These are phyloP conservation scores for Pseudocercospora ulei DNA, from an alignment of 2,329 filamentous ascomycete genomes.

Conservation along the genomic window DNA sequence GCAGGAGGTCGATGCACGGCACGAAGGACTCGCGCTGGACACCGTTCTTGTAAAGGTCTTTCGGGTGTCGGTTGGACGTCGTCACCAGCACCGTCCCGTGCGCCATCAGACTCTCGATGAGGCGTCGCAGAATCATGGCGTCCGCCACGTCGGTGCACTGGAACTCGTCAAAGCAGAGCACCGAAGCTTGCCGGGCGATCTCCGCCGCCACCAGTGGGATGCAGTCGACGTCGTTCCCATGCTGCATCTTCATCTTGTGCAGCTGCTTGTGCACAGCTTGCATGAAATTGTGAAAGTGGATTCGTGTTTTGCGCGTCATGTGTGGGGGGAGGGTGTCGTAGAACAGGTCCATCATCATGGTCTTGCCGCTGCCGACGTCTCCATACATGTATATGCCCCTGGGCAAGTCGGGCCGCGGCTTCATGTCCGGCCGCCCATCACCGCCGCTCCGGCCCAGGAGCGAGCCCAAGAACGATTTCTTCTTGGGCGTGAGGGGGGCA, in stretches of 20 bases:
- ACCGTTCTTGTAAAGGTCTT: conserved; percentile 95
- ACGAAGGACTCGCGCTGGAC: conserved; percentile 93
- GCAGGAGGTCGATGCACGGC: conserved; percentile 86
- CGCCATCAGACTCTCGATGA: conserved; percentile 85
- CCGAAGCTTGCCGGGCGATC: conserved; percentile 72
- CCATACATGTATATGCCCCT: conserved; percentile 90
- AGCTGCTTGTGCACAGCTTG: conserved; percentile 88
- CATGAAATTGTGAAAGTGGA: conserved; percentile 99
- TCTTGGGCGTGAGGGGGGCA: conserved; percentile 53
- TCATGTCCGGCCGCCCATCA: conserved; percentile 26
- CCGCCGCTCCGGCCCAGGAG: conserved; percentile 48
- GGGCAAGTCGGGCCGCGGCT: conserved; percentile 64
- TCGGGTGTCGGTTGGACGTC: conserved; percentile 90
- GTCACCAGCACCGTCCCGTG: conserved; percentile 95
- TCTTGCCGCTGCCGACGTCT: conserved; percentile 95
- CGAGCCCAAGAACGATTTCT: conserved; percentile 47
- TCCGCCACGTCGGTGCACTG: conserved; percentile 97
- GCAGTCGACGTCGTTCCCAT: conserved; percentile 81
- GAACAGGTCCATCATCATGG: conserved; percentile 98
- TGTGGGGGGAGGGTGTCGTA: conserved; percentile 79
- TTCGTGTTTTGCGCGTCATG: conserved; percentile 74
- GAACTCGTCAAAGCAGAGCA: conserved; percentile 97
- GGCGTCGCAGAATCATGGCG: conserved; percentile 85
- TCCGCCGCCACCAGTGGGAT: conserved; percentile 90
- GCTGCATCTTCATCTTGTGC: conserved; percentile 78